Conservation (phyloP, 2,329 filamentous ascomycete genomes). For the Malbranchea cinnamomea region DNA sequence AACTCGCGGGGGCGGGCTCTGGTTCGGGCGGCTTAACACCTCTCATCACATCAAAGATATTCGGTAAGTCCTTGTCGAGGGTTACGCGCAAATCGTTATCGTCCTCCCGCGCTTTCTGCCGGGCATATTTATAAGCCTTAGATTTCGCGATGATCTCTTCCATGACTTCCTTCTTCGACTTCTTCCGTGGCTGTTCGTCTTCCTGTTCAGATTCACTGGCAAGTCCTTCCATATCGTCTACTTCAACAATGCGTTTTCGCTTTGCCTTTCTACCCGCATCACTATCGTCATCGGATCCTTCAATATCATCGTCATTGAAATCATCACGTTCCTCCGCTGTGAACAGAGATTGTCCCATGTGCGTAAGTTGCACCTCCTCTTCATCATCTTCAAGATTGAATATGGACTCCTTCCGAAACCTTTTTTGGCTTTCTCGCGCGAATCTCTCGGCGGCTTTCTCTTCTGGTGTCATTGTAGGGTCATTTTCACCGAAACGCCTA, state of each 20-base stretch:
- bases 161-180: slow-evolving; percentile 94
- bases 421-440: slow-evolving; percentile 68
- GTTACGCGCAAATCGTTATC: slow-evolving; percentile 77
- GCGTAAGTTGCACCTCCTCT: slow-evolving; percentile 57
- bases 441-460: slow-evolving; percentile 86
- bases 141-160: slow-evolving; percentile 96
- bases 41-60: slow-evolving; percentile 58
- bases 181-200: slow-evolving; percentile 58
- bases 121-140: slow-evolving; percentile 86
- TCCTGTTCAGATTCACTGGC: slow-evolving; percentile 27
- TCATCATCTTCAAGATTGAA: slow-evolving; percentile 87
- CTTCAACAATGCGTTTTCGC: slow-evolving; percentile 35
- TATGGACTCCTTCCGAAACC: slow-evolving; percentile 59
- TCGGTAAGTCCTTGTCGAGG: slow-evolving; percentile 68
- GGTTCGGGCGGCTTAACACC: slow-evolving; percentile 40
- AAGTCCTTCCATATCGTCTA: slow-evolving; percentile 24
- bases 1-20: slow-evolving; percentile 30
- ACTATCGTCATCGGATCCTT: slow-evolving; percentile 41
- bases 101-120: slow-evolving; percentile 81
- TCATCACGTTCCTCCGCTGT: slow-evolving; percentile 50
- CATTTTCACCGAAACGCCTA: slow-evolving; percentile 87
- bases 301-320: slow-evolving; percentile 63
- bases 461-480: slow-evolving; percentile 84
- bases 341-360: slow-evolving; percentile 64
- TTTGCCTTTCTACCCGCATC: slow-evolving; percentile 39